Conservation (phyloP, 139 green algal genomes). For the Prasinococcaceae sp. region DNA sequence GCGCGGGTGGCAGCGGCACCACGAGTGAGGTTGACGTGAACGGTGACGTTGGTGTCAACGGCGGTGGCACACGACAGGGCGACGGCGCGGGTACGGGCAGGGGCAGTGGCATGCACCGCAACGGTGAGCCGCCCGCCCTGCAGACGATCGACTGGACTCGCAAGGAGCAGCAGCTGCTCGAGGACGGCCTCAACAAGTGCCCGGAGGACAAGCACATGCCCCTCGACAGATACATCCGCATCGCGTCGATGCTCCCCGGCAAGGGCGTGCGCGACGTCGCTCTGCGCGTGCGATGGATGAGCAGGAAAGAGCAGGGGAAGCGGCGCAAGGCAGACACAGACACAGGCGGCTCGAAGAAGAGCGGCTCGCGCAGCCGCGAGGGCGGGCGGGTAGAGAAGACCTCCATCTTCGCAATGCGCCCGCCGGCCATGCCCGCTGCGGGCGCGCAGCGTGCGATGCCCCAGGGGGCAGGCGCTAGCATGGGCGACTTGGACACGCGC, state of each 20-base stretch:
- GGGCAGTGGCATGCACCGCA: too few relatives aligned
- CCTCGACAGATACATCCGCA: conserved; percentile 44
- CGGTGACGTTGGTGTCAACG: too few relatives aligned
- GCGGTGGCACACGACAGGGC: too few relatives aligned
- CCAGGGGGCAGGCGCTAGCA: not conserved
- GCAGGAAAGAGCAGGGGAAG: conserved; percentile 11
- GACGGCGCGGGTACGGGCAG: too few relatives aligned
- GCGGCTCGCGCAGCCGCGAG: conserved; percentile 10
- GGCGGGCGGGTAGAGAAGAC: conserved; percentile 21
- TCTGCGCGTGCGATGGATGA: conserved; percentile 44
- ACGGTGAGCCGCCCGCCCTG: too few relatives aligned
- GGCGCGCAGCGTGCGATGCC: not conserved
- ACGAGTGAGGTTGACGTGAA: too few relatives aligned
- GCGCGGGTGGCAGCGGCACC: too few relatives aligned
- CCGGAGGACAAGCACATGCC: conserved; percentile 21
- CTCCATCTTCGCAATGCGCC: conserved; percentile 2
- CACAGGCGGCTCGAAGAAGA: conserved; percentile 8
- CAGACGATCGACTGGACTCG: conserved; percentile 42
- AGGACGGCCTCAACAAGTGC: conserved; percentile 31
- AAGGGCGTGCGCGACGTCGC: conserved; percentile 59
- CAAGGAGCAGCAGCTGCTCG: conserved; percentile 41
- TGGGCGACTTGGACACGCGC: not conserved
- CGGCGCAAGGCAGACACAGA: conserved; percentile 12
- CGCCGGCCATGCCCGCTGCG: not conserved
- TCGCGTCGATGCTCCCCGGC: conserved; percentile 37